Evolutionary conservation across 2,329 filamentous ascomycete species (phyloP).

Genomic region (Colletotrichum eremochloae): DNA sequence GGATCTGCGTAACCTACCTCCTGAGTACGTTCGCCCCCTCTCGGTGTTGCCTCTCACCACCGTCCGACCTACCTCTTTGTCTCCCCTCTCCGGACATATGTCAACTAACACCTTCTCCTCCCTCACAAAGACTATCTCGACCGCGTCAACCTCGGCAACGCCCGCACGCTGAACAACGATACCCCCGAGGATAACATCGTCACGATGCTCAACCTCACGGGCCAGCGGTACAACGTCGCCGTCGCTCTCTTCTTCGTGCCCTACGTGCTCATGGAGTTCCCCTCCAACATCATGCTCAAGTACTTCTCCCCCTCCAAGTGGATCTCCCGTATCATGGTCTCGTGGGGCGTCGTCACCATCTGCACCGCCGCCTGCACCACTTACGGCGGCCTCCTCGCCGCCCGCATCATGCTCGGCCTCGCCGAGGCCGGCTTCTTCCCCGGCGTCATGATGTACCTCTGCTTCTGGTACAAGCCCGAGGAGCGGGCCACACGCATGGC

Average conservation of each 20-base stretch:
- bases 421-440: slow-evolving; percentile 67
- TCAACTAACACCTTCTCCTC: slow-evolving; percentile 15
- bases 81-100: not conserved
- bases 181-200: slow-evolving; percentile 52
- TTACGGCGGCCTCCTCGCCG: slow-evolving; percentile 61
- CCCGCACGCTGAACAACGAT: slow-evolving; percentile 52
- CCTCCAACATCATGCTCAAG: slow-evolving; percentile 52
- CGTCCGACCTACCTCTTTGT: not conserved
- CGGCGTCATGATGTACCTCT: slow-evolving; percentile 69
- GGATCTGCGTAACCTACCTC: slow-evolving; percentile 51
- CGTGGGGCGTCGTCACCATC: slow-evolving; percentile 65
- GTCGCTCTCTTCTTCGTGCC: slow-evolving; percentile 50
- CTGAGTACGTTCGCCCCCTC: slow-evolving; percentile 44
- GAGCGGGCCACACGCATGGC: slow-evolving; percentile 71
- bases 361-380: slow-evolving; percentile 61
- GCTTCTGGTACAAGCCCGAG: slow-evolving; percentile 73
- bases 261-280: slow-evolving; percentile 50
- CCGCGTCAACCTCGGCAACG: slow-evolving; percentile 52
- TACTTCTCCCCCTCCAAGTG: slow-evolving; percentile 53
- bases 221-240: slow-evolving; percentile 50
- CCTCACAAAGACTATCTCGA: slow-evolving; percentile 46
- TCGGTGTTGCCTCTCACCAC: not conserved
- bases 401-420: slow-evolving; percentile 64
- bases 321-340: slow-evolving; percentile 56
- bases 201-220: slow-evolving; percentile 48